Base-by-base conservation (phyloP, 2,329 filamentous ascomycete genomes). In the Cladosporium colombiae region DNA sequence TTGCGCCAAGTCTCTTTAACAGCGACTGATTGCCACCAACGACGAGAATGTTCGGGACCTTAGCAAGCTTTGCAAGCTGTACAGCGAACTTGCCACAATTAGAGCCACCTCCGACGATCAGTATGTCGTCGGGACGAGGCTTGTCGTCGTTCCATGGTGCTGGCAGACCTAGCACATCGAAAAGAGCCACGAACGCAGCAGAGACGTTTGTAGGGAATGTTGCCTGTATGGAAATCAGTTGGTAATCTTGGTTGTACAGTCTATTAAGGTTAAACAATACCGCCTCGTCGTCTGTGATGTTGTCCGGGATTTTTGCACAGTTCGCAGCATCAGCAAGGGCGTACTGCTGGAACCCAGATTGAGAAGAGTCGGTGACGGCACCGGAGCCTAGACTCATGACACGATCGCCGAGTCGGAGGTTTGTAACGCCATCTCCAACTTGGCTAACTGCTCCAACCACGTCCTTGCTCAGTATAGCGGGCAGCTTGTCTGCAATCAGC, bases 41-140 rank as follows among this genome's bases (percentile, higher is more conserved):
- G 16, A 62, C 46, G 18, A 62, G 16, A 3, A 62, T 62, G 11
- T 62, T 50, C 31, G 29, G 46, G 21, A 62, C 55, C 4, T 25
- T 27, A 2, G 40, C 40, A 27, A 55, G 46, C 46, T 62, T 62
- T 29, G 60, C 60, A 11, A 62, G 60, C 29, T 62, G 60, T 25
- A 62, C 60, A 23, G 46, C 49, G 14, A 62, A 37, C n/a, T 53
- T 62, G 25, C 60, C 60, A 27, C 46, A 55, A 31, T 62, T 62
- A 6, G 60, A 62, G 23, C 60, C 60, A 11, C 60, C 60, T n/a
- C 60, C 60, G 29, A 62, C 60, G 3, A 62, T 53, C 16, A 62
- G 60, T 27, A 62, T 31, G 21, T 31, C 16, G 5, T 53, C 23
- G 1, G 21, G 18, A 14, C 31, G 29, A 37, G 55, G 14, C 6